Base-by-base conservation (phyloP, 2,329 filamentous ascomycete genomes). In the Cercospora canescens region DNA sequence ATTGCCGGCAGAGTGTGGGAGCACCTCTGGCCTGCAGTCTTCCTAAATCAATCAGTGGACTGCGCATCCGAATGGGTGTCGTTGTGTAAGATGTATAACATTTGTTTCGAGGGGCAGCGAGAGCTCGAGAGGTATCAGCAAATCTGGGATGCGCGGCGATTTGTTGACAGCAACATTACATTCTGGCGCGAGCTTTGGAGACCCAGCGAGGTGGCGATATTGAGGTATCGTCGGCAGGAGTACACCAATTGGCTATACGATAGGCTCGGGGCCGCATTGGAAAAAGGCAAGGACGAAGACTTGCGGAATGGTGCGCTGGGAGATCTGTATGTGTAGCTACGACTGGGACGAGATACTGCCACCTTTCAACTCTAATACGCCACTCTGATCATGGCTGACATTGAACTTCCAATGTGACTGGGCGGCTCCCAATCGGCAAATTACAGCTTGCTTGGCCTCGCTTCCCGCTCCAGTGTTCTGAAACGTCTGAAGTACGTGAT, bases 401-500 rank as follows among this genome's bases (percentile, higher is more conserved):
- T 45, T 21, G 41, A 24, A 24, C n/a, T 54, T 16, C n/a, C 14
- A 8, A n/a, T 34, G 52, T 32, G 14, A 6, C 52, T 21, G 9
- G 6, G 11, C 8, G 28, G 52, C 1, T 55, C 6, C 9, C 12
- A 7, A 24, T 48, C 2, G 6, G 21, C 52, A 21, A 24, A 35
- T 64, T 70, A 74, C 26, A 75, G 30, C 63, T 65, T 74, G 50
- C 67, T 65, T 35, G 21, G 26, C 39, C 67, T 70, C n/a, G 70
- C 69, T 67, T 73, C 71, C 24, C 69, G 63, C 64, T 76, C 75
- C 39, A 75, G 16, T 9, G 72, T 68, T 41, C 73, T 78, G 62
- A 77, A 81, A 16, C 75, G 70, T 63, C 74, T 70, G 64, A 79
- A 81, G 45, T 74, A 75, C 18, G 69, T 69, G 39, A 81, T 73